These are phyloP conservation scores for Xylariaceae sp. DNA, from an alignment of 2,329 filamentous ascomycete species.

Conservation along the genomic window DNA sequence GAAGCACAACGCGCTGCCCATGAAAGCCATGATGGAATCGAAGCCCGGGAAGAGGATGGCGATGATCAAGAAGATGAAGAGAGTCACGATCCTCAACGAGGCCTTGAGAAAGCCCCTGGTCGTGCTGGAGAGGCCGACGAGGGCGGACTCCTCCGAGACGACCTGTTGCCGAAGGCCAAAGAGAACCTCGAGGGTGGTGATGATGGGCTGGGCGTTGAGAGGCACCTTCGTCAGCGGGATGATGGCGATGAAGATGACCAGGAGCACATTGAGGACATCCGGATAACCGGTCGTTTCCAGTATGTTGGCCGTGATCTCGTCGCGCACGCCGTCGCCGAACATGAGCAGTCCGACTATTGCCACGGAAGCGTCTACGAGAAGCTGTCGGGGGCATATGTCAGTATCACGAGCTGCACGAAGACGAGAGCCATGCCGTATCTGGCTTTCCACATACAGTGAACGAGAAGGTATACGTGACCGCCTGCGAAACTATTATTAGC, in stretches of 20 bases:
- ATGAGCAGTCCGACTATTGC: conserved; percentile 83
- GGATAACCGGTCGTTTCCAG: conserved; percentile 72
- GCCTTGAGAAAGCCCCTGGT: conserved; percentile 55
- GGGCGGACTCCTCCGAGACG: conserved; percentile 40
- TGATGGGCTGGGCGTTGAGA: conserved; percentile 79
- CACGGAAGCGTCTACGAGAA: conserved; percentile 73
- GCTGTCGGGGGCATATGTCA: conserved; percentile 39
- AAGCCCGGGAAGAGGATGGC: conserved; percentile 68
- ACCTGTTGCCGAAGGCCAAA: conserved; percentile 56
- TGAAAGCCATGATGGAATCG: conserved; percentile 84
- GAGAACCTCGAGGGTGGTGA: conserved; percentile 77
- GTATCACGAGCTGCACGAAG: background rate
- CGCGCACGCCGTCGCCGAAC: conserved; percentile 85
- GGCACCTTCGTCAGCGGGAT: conserved; percentile 96
- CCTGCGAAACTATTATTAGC: conserved; percentile 37
- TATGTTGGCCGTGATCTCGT: conserved; percentile 89
- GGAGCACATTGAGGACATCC: conserved; percentile 63
- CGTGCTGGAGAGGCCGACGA: conserved; percentile 50
- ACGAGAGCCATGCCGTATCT: background rate
- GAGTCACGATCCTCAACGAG: conserved; percentile 57
- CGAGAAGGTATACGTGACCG: conserved; percentile 72
- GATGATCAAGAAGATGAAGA: conserved; percentile 69
- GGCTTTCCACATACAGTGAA: conserved; percentile 60
- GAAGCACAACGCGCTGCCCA: conserved; percentile 87
- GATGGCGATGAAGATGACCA: conserved; percentile 82